phyloP scores from a whole-genome alignment of 1,139 yeast species.

The Blastobotrys apis region DNA sequence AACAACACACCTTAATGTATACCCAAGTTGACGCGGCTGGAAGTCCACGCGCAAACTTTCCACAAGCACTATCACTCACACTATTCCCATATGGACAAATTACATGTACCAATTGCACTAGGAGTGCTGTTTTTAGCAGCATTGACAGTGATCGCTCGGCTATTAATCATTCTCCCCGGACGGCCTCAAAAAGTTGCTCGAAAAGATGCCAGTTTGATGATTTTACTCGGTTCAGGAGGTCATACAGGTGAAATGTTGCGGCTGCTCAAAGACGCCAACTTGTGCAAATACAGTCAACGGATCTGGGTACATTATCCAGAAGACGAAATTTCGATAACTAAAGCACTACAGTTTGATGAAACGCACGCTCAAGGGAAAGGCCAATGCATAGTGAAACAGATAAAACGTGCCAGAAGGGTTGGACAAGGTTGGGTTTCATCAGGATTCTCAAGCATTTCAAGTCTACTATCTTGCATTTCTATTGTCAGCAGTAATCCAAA shows the following conservation, averaged over 20 bases:
- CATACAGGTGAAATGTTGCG: slow-evolving; percentile 95
- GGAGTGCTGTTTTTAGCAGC: slow-evolving; percentile 7
- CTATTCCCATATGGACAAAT: slow-evolving; percentile 4
- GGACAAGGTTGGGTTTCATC: slow-evolving; percentile 60
- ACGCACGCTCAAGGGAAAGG: slow-evolving; percentile 7
- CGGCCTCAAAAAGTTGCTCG: not conserved
- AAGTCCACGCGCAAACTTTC: no score
- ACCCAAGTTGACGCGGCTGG: no score
- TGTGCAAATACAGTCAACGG: slow-evolving; percentile 30
- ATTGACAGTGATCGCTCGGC: slow-evolving; percentile 8
- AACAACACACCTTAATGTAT: no score
- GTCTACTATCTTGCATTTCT: slow-evolving; percentile 28
- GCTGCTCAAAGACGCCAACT: slow-evolving; percentile 45
- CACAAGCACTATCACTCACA: not conserved
- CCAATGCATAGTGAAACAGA: slow-evolving; percentile 30
- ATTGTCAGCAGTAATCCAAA: slow-evolving; percentile 34
- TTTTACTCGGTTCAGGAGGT: slow-evolving; percentile 54
- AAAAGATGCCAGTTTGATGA: slow-evolving; percentile 22
- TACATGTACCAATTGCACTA: slow-evolving; percentile 5
- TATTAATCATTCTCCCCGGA: slow-evolving; percentile 10
- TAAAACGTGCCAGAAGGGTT: slow-evolving; percentile 75
- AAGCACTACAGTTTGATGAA: slow-evolving; percentile 45
- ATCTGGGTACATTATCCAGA: slow-evolving; percentile 41
- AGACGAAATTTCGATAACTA: slow-evolving; percentile 53
- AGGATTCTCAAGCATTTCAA: slow-evolving; percentile 44